phyloP scores from a whole-genome alignment of 495 filamentous ascomycete species.

The Chaetomium tenue region DNA sequence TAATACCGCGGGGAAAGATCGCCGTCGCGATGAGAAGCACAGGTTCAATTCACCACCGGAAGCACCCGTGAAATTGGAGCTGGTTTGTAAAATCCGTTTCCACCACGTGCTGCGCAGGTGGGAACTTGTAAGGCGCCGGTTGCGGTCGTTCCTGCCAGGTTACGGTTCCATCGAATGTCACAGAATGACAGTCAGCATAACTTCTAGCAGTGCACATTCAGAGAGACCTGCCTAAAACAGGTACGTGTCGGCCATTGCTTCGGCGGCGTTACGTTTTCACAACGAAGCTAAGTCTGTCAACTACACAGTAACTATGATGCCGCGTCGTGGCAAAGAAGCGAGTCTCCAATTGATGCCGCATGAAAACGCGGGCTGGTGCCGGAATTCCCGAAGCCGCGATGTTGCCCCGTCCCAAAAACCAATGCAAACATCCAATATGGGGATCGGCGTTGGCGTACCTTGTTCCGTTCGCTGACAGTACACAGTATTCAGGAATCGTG shows the following conservation, averaged over 20 bases:
- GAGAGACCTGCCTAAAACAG: not conserved
- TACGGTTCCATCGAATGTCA: not conserved
- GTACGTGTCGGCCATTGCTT: not conserved
- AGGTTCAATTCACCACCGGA: too few species aligned
- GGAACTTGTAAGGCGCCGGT: not conserved
- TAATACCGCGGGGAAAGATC: not conserved
- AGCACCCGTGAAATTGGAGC: not conserved
- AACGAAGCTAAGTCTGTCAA: not conserved
- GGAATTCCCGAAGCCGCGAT: too few species aligned
- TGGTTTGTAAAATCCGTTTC: not conserved
- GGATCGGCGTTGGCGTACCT: constrained; percentile 4
- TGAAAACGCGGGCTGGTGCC: too few species aligned
- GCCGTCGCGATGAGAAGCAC: not conserved
- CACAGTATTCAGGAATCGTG: not conserved
- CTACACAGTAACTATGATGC: not conserved
- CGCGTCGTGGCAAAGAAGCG: not conserved
- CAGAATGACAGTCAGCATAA: not conserved
- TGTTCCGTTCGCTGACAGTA: not conserved
- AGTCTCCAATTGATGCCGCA: too few species aligned
- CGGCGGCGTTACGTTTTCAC: too few species aligned
- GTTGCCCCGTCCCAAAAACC: not conserved
- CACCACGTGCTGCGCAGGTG: not conserved
- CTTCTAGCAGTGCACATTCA: not conserved
- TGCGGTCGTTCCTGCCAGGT: not conserved
- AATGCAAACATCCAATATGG: constrained; percentile 2